Percentiles rank a stretch among this genome's conserved stretches.
These are phyloP conservation scores for Plasmodium fragile DNA, from an alignment of 169 alveolate genomes.

Conservation along the genomic window DNA sequence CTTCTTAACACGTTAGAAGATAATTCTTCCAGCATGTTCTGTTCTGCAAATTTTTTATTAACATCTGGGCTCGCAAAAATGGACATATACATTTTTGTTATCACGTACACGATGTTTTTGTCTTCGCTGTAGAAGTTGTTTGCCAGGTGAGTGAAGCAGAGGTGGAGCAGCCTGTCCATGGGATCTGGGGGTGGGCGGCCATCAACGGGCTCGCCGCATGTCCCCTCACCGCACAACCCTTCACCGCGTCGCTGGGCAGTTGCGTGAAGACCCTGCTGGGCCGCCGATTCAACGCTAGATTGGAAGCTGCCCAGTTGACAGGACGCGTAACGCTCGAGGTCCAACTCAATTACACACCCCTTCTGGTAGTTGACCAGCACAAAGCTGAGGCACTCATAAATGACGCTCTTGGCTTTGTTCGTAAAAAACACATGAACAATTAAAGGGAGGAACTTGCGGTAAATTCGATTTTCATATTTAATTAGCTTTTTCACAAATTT, in stretches of 20 bases:
- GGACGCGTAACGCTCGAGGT: background rate
- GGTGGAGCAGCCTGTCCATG: conserved; percentile 5
- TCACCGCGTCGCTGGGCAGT: background rate
- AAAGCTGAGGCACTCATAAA: conserved; percentile 39
- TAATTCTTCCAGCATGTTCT: background rate
- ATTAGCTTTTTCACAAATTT: conserved; percentile 41
- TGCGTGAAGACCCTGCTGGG: background rate
- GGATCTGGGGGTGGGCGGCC: background rate
- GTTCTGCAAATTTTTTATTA: background rate
- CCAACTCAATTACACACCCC: background rate
- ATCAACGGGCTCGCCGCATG: background rate
- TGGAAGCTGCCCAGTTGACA: too few species aligned
- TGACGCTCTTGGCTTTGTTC: conserved; percentile 51
- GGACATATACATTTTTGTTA: conserved; percentile 6
- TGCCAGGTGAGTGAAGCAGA: conserved; percentile 32
- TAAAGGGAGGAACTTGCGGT: conserved; percentile 30
- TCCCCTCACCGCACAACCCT: background rate
- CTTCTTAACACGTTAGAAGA: conserved; percentile 10
- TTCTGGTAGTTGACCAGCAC: conserved; percentile 35
- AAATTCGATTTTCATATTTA: conserved; percentile 44
- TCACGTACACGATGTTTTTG: conserved; percentile 31
- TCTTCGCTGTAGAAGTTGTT: conserved; percentile 23
- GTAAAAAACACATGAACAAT: conserved; percentile 55
- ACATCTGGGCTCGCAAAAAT: conserved; percentile 11
- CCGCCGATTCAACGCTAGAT: background rate